Evolutionary conservation across 192 early-diverging fungal species (phyloP).

Genomic region (Entophlyctis helioformis): DNA sequence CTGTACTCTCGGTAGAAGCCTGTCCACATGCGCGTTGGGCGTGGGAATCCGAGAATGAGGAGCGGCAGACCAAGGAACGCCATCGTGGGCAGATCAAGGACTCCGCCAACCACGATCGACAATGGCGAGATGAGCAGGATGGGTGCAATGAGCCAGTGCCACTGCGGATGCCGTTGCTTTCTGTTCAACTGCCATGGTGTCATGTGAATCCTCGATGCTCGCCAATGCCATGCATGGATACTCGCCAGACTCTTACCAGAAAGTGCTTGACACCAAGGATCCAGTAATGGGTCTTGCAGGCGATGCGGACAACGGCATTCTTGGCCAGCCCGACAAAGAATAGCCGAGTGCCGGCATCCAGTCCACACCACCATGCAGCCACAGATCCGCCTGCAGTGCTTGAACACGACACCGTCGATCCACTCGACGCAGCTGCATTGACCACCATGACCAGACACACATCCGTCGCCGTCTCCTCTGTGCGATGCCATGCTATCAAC

Average conservation of each 20-base stretch:
- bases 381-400: no score
- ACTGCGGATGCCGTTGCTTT: no score
- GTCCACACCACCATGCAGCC: neutral
- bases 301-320: constrained; percentile 3
- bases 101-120: no score
- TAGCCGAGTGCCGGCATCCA: constrained; percentile 4
- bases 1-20: no score
- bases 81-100: constrained; percentile 26
- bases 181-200: no score
- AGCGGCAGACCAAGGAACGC: constrained; percentile 23
- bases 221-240: no score
- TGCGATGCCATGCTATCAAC: neutral
- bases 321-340: constrained; percentile 2
- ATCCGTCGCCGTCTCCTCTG: neutral
- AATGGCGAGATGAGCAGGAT: no score
- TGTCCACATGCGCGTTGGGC: constrained; percentile 25
- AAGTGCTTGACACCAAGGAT: constrained; percentile 2
- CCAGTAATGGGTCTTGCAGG: constrained; percentile 7
- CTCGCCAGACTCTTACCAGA: constrained; percentile 6
- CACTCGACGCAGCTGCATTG: constrained; percentile 2
- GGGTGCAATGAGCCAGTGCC: no score
- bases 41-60: constrained; percentile 23
- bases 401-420: no score
- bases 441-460: constrained; percentile 1
- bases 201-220: no score